These are phyloP conservation scores for Cercospora beticola DNA, from an alignment of 2,329 filamentous ascomycete species.

Conservation along the genomic window DNA sequence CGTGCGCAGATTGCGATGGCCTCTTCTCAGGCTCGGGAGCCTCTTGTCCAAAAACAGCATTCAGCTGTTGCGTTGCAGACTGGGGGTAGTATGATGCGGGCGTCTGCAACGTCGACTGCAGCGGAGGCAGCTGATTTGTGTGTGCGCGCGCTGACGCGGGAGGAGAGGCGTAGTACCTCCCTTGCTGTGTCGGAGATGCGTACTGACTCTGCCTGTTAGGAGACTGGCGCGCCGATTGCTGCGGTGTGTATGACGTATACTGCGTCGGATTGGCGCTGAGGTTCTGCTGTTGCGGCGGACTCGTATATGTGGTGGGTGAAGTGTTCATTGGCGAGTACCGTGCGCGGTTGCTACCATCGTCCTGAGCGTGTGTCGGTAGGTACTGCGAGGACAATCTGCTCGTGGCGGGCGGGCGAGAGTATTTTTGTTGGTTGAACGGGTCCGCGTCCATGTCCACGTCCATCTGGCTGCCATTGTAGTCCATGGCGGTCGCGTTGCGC, in stretches of 20 bases:
- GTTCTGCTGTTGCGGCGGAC: conserved; percentile 50
- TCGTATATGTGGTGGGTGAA: conserved; percentile 68
- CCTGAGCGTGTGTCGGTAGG: conserved; percentile 40
- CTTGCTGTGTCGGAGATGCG: conserved; percentile 53
- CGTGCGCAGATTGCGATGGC: conserved; percentile 43
- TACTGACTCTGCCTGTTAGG: conserved; percentile 67
- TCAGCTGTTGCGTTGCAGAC: conserved; percentile 68
- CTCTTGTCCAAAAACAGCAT: conserved; percentile 61
- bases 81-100: conserved; percentile 60
- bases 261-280: conserved; percentile 22
- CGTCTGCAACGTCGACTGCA: conserved; percentile 64
- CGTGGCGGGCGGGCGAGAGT: conserved; percentile 68
- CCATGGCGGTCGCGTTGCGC: conserved; percentile 25
- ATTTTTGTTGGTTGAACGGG: conserved; percentile 81
- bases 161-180: conserved; percentile 60
- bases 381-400: conserved; percentile 70
- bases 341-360: conserved; percentile 75
- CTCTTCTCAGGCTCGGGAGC: conserved; percentile 47
- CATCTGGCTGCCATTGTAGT: conserved; percentile 42
- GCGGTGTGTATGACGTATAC: conserved; percentile 39
- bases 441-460: conserved; percentile 79
- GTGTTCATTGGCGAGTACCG: conserved; percentile 97
- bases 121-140: conserved; percentile 70
- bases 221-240: conserved; percentile 68
- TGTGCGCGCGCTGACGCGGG: conserved; percentile 47